Evolutionary conservation across 257 asterid genomes (phyloP).

Genomic region (Linaria vulgaris): DNA sequence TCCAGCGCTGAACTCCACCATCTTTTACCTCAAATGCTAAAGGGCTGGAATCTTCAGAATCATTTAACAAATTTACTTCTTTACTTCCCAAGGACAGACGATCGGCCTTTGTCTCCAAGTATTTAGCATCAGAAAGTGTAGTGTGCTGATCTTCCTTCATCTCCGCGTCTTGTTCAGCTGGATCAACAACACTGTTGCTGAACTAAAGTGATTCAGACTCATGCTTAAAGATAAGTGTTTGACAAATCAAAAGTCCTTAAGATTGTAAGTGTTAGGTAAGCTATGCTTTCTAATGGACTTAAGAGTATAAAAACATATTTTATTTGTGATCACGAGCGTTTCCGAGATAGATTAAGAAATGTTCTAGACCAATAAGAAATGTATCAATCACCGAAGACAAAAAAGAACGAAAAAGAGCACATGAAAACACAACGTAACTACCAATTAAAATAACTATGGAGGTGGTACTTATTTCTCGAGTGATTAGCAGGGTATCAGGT

Average conservation of each 20-base stretch:
- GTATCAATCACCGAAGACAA: too few relatives aligned
- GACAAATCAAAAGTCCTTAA: constrained; percentile 9
- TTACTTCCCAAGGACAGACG: constrained; percentile 34
- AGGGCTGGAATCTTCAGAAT: constrained; percentile 24
- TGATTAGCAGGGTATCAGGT: too few relatives aligned
- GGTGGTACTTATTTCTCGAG: too few relatives aligned
- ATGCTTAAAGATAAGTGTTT: constrained; percentile 6
- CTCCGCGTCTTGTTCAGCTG: constrained; percentile 41
- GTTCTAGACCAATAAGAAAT: too few relatives aligned
- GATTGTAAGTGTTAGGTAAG: too few relatives aligned
- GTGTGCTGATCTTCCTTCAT: constrained; percentile 61
- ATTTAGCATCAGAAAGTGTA: constrained; percentile 36
- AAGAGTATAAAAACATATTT: too few relatives aligned
- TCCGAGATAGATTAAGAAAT: too few relatives aligned
- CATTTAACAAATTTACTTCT: constrained; percentile 36
- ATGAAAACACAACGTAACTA: too few relatives aligned
- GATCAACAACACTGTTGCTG: constrained; percentile 42
- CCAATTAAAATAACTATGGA: too few relatives aligned
- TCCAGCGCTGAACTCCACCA: constrained; percentile 33
- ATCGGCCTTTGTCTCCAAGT: constrained; percentile 35
- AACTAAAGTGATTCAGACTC: constrained; percentile 34
- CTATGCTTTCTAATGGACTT: too few relatives aligned
- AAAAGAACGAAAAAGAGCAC: too few relatives aligned
- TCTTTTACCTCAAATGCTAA: constrained; percentile 29
- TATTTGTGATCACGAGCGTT: too few relatives aligned